Conservation (phyloP, 1,284 basidiomycete species). For the Butyriboletus appendiculatus region DNA sequence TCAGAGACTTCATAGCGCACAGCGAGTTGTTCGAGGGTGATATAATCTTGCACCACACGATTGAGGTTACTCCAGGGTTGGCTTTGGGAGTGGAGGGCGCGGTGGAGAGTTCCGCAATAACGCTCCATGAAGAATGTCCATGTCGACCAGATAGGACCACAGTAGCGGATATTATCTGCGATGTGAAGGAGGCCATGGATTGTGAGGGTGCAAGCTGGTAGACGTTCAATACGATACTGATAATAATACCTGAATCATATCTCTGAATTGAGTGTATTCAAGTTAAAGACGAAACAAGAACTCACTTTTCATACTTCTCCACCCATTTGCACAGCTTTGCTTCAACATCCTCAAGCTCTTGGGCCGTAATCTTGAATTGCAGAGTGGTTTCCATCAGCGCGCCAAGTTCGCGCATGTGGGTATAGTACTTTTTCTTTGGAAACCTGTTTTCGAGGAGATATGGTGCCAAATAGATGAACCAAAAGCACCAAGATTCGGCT, state of each 20-base stretch:
- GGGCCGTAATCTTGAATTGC: not conserved
- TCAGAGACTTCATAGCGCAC: not conserved
- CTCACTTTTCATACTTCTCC: not conserved
- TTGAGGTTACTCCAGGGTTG: not conserved
- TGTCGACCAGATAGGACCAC: not conserved
- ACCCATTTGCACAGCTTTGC: not conserved
- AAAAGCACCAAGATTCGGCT: slow-evolving; percentile 12
- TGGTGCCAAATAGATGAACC: slow-evolving; percentile 14
- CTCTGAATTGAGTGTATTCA: not conserved
- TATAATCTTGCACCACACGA: rapidly evolving
- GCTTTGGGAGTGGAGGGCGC: rapidly evolving
- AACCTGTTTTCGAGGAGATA: slow-evolving; percentile 1
- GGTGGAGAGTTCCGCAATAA: not conserved
- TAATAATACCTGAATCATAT: not conserved
- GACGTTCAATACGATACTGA: not conserved
- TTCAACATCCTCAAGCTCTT: not conserved
- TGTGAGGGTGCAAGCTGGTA: not conserved
- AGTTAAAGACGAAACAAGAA: rapidly evolving
- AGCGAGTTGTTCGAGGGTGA: not conserved
- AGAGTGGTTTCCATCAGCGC: slow-evolving; percentile 7
- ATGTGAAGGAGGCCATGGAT: not conserved
- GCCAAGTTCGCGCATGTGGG: slow-evolving; percentile 4
- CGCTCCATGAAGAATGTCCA: not conserved
- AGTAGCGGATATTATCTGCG: rapidly evolving
- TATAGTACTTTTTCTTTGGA: slow-evolving; percentile 12